Percentiles rank a stretch among this genome's conserved stretches.
Evolutionary conservation across 2,329 filamentous ascomycete genomes (phyloP).

Genomic region (Exophiala sideris): DNA sequence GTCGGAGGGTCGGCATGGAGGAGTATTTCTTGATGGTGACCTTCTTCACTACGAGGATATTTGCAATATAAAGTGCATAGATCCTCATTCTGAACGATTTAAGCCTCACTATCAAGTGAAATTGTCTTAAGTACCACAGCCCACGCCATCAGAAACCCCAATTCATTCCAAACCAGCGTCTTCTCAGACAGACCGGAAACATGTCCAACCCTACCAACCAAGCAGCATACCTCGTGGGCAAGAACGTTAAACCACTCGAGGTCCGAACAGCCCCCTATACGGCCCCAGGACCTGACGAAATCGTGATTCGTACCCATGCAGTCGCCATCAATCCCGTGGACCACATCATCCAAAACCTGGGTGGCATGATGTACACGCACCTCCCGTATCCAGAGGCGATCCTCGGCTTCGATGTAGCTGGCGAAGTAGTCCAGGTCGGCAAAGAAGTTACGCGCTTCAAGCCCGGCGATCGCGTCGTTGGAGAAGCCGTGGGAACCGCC

Average conservation of each 20-base stretch:
- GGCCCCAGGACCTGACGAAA: conserved; percentile 21
- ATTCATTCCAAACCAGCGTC: too few species aligned
- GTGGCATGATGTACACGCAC: conserved; percentile 27
- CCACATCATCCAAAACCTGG: conserved; percentile 32
- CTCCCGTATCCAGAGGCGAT: conserved; percentile 35
- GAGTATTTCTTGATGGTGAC: too few species aligned
- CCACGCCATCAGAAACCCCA: too few species aligned
- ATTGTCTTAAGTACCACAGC: too few species aligned
- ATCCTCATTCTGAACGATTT: too few species aligned
- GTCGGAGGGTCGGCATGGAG: not conserved
- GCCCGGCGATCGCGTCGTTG: conserved; percentile 46
- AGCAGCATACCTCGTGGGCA: conserved; percentile 25
- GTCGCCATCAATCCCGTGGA: conserved; percentile 36
- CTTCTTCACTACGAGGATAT: too few species aligned
- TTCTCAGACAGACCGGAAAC: not conserved
- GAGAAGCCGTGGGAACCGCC: conserved; percentile 18
- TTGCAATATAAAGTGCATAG: too few species aligned
- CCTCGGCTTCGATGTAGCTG: conserved; percentile 45
- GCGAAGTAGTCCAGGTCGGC: conserved; percentile 47
- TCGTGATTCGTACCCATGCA: conserved; percentile 29
- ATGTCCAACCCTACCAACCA: conserved; percentile 18
- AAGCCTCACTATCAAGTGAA: too few species aligned
- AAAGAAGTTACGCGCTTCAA: conserved; percentile 44
- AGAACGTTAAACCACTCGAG: conserved; percentile 21
- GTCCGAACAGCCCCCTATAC: conserved; percentile 22